Percentiles rank a stretch among this genome's conserved stretches.
Evolutionary conservation across 306 rosid genomes (phyloP).

Genomic region (Senna siamea): DNA sequence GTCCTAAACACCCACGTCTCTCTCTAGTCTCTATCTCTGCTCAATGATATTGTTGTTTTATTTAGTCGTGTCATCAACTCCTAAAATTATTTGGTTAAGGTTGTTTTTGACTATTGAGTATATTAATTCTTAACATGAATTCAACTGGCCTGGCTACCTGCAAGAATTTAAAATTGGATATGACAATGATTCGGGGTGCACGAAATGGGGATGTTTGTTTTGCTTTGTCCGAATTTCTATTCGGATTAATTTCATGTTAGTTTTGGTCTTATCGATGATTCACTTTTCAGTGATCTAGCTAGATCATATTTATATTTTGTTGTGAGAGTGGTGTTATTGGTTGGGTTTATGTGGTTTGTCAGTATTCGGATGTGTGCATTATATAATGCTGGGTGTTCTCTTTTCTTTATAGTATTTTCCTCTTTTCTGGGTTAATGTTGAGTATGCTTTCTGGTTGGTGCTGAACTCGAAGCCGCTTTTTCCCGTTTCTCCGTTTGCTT

Average conservation of each 20-base stretch:
- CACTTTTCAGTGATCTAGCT: conserved; percentile 39
- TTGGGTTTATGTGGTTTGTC: conserved; percentile 30
- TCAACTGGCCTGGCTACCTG: conserved; percentile 39
- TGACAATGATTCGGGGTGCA: conserved; percentile 41
- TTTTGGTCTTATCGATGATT: conserved; percentile 46
- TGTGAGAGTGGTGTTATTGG: conserved; percentile 11
- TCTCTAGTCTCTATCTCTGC: background rate
- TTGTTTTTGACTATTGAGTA: conserved; percentile 16
- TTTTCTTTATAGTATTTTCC: conserved; percentile 42
- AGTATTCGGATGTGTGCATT: conserved; percentile 49
- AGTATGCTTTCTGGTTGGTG: conserved; percentile 63
- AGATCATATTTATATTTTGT: background rate
- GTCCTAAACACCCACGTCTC: conserved; percentile 49
- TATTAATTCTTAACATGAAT: conserved; percentile 43
- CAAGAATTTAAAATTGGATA: conserved; percentile 45
- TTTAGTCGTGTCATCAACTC: conserved; percentile 13
- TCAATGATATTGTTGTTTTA: background rate
- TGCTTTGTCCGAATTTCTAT: conserved; percentile 55
- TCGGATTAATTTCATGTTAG: conserved; percentile 52
- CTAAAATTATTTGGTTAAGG: background rate
- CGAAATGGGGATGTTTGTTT: conserved; percentile 45
- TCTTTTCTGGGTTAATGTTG: conserved; percentile 41
- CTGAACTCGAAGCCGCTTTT: conserved; percentile 78
- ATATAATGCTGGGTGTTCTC: conserved; percentile 34
- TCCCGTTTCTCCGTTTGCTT: conserved; percentile 71